Conservation (phyloP, 208 protist species). For the Phytomonas sp. region DNA sequence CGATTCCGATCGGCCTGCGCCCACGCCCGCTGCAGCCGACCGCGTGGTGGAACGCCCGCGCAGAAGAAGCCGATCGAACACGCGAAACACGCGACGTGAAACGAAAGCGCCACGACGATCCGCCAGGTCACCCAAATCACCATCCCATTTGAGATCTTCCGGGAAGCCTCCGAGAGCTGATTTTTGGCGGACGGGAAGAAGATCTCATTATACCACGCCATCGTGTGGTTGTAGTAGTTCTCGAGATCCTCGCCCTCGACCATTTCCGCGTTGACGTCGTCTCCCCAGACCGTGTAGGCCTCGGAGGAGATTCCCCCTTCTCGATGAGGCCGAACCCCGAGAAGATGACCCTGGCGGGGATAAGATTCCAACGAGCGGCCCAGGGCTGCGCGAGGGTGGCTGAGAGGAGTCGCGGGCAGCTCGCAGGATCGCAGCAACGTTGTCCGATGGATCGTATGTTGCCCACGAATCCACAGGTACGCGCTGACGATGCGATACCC, state of each 20-base stretch:
- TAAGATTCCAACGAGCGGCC: no score
- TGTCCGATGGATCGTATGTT: no score
- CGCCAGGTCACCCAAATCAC: constrained; percentile 23
- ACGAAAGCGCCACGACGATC: constrained; percentile 17
- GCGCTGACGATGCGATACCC: no score
- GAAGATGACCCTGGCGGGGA: no score
- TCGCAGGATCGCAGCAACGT: no score
- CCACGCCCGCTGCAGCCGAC: constrained; percentile 46
- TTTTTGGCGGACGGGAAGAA: neutral
- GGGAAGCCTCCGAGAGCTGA: neutral
- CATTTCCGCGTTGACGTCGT: no score
- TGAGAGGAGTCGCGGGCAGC: no score
- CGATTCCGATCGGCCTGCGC: constrained; percentile 41
- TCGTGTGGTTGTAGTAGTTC: neutral
- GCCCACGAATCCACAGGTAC: no score
- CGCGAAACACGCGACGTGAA: constrained; percentile 35
- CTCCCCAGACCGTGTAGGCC: no score
- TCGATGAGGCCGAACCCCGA: no score
- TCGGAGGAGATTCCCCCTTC: no score
- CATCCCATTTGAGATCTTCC: constrained; percentile 5
- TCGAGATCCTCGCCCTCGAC: neutral
- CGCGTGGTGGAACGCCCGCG: constrained; percentile 34
- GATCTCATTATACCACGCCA: constrained; percentile 3
- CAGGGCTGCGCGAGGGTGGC: no score
- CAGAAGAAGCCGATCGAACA: constrained; percentile 35